Percentiles rank a stretch among this genome's conserved stretches.
phyloP scores from a whole-genome alignment of 2,329 filamentous ascomycete species.

The Mycosphaerelloides madeirae region DNA sequence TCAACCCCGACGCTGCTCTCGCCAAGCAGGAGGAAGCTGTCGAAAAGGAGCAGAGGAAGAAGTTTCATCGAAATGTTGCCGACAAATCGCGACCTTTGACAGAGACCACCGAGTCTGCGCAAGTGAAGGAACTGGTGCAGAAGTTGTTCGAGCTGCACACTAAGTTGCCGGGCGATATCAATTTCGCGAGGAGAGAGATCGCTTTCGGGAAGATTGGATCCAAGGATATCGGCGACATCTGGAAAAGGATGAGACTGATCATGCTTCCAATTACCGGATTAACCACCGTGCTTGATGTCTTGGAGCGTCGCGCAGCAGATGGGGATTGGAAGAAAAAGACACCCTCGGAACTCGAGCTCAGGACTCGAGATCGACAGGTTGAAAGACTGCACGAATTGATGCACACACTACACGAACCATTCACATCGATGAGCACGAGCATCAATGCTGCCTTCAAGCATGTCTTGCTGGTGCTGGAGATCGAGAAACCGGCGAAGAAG shows the following conservation, averaged over 20 bases:
- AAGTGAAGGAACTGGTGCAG: conserved; percentile 26
- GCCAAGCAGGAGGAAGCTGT: conserved; percentile 3
- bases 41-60: conserved; percentile 30
- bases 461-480: conserved; percentile 50
- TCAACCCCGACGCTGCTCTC: conserved; percentile 39
- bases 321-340: conserved; percentile 43
- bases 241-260: conserved; percentile 55
- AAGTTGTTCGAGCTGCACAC: conserved; percentile 53
- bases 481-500: conserved; percentile 40
- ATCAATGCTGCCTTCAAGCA: conserved; percentile 65
- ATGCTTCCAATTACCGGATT: conserved; percentile 65
- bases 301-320: conserved; percentile 59
- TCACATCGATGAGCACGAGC: conserved; percentile 56
- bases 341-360: conserved; percentile 12
- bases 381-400: conserved; percentile 61
- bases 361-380: conserved; percentile 18
- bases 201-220: conserved; percentile 63
- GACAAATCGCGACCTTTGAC: conserved; percentile 41
- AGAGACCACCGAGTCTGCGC: conserved; percentile 26
- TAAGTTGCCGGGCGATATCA: conserved; percentile 62
- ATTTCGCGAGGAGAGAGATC: conserved; percentile 69
- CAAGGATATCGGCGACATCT: conserved; percentile 59
- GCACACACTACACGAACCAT: conserved; percentile 63
- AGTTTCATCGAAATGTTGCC: conserved; percentile 51
- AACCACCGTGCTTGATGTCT: conserved; percentile 65